Evolutionary conservation across 495 filamentous ascomycete genomes (phyloP).

Genomic region (Neurospora tetraspora): DNA sequence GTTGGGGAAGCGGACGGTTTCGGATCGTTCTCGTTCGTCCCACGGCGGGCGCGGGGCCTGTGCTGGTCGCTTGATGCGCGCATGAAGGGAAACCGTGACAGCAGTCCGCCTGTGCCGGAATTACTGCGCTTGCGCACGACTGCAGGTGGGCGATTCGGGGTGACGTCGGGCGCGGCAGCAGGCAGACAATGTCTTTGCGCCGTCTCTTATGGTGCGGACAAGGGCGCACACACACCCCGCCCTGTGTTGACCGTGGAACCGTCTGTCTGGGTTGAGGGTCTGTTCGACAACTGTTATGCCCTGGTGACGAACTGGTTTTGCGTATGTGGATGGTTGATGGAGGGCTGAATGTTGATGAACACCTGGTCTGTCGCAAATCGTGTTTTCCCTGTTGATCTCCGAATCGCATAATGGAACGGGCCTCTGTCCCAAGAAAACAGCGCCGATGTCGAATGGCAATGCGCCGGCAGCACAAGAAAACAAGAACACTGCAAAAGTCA

Average conservation of each 20-base stretch:
- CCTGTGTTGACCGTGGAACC: neutral
- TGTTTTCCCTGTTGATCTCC: neutral
- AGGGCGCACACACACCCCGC: neutral
- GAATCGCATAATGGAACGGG: neutral
- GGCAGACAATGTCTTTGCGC: neutral
- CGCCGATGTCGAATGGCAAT: neutral
- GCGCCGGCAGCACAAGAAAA: neutral
- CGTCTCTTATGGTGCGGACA: neutral
- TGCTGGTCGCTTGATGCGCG: slow-evolving; percentile 39
- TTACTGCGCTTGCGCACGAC: slow-evolving; percentile 21
- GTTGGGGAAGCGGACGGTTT: slow-evolving; percentile 3
- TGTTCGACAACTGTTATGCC: neutral
- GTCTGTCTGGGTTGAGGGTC: neutral
- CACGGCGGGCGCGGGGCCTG: slow-evolving; percentile 30
- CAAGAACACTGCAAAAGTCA: neutral
- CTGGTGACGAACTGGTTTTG: neutral
- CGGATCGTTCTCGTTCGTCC: slow-evolving; percentile 25
- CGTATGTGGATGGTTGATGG: neutral
- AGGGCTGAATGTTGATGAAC: neutral
- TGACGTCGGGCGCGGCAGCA: slow-evolving; percentile 9
- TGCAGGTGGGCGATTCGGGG: slow-evolving; percentile 9
- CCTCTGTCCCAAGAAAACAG: neutral
- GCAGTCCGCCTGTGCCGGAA: slow-evolving; percentile 41
- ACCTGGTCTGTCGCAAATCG: neutral
- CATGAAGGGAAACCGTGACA: slow-evolving; percentile 52